Percentiles rank a stretch among this genome's conserved stretches.
phyloP scores from a whole-genome alignment of 495 filamentous ascomycete genomes.

The Talaromyces trachyspermus region DNA sequence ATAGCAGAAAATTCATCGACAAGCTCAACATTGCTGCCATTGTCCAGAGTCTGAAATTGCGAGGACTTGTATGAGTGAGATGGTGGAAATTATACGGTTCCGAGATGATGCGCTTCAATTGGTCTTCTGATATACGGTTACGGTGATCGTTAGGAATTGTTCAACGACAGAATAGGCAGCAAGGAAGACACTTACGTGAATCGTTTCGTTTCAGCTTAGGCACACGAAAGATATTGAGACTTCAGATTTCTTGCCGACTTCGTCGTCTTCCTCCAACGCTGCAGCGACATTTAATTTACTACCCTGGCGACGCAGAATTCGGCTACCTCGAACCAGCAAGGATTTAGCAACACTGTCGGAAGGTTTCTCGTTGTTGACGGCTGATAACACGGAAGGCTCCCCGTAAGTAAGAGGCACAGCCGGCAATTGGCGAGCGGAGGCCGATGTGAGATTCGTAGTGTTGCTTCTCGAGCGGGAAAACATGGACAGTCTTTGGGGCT shows the following conservation, averaged over 20 bases:
- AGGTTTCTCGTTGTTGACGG: slow-evolving; percentile 28
- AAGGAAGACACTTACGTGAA: slow-evolving; percentile 23
- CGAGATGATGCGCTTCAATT: slow-evolving; percentile 55
- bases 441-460: slow-evolving; percentile 32
- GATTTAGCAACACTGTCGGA: slow-evolving; percentile 30
- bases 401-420: slow-evolving; percentile 34
- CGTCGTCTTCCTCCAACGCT: slow-evolving; percentile 39
- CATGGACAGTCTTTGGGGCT: slow-evolving; percentile 38
- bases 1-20: slow-evolving; percentile 61
- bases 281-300: slow-evolving; percentile 43
- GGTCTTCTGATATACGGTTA: slow-evolving; percentile 23
- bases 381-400: slow-evolving; percentile 20
- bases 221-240: slow-evolving; percentile 26
- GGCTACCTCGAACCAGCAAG: slow-evolving; percentile 40
- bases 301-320: slow-evolving; percentile 44
- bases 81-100: slow-evolving; percentile 86
- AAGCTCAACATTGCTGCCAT: slow-evolving; percentile 51
- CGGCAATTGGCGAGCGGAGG: slow-evolving; percentile 28
- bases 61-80: slow-evolving; percentile 67
- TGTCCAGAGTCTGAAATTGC: slow-evolving; percentile 52
- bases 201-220: slow-evolving; percentile 23
- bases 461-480: slow-evolving; percentile 40
- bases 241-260: slow-evolving; percentile 31
- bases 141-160: slow-evolving; percentile 7
- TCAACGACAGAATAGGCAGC: not conserved